phyloP scores from a whole-genome alignment of 176 grass and related monocot genomes.

The Carex pumila region DNA sequence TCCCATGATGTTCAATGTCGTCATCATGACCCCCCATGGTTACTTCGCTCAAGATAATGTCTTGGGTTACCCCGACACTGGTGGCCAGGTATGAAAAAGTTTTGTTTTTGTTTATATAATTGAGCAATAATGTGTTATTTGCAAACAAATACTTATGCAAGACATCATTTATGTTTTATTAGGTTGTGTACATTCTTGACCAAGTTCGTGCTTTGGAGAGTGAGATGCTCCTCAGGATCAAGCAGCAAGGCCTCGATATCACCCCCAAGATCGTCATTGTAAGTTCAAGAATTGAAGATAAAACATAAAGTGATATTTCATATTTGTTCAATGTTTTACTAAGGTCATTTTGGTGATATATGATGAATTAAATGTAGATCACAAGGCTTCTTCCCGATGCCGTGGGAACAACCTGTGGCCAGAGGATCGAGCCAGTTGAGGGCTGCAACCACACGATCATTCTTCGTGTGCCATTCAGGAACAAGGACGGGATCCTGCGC shows the following conservation, averaged over 20 bases:
- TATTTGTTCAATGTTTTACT: background rate
- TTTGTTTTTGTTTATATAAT: background rate
- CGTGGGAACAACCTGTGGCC: constrained; percentile 80
- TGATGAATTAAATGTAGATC: constrained; percentile 39
- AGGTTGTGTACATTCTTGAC: constrained; percentile 98
- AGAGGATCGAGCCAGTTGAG: constrained; percentile 80
- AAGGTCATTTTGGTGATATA: background rate
- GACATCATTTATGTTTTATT: background rate
- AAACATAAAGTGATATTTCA: background rate
- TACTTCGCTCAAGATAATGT: constrained; percentile 99
- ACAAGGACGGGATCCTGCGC: constrained; percentile 64
- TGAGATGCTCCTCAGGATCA: constrained; percentile 98
- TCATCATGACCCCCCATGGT: constrained; percentile 92
- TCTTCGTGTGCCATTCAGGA: constrained; percentile 89
- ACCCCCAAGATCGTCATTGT: constrained; percentile 95
- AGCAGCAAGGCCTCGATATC: constrained; percentile 97
- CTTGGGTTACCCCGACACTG: constrained; percentile 94
- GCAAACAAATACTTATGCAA: constrained; percentile 6
- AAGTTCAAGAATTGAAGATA: constrained; percentile 18
- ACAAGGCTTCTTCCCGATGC: constrained; percentile 96
- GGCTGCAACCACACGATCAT: constrained; percentile 87
- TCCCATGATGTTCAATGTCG: constrained; percentile 95
- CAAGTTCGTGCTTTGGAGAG: constrained; percentile 95
- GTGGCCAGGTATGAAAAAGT: constrained; percentile 56
- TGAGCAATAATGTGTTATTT: background rate